Percentiles rank a stretch among this genome's conserved stretches.
Evolutionary conservation across 1,284 basidiomycete genomes (phyloP).

Genomic region (Tilletiopsis washingtonensis): DNA sequence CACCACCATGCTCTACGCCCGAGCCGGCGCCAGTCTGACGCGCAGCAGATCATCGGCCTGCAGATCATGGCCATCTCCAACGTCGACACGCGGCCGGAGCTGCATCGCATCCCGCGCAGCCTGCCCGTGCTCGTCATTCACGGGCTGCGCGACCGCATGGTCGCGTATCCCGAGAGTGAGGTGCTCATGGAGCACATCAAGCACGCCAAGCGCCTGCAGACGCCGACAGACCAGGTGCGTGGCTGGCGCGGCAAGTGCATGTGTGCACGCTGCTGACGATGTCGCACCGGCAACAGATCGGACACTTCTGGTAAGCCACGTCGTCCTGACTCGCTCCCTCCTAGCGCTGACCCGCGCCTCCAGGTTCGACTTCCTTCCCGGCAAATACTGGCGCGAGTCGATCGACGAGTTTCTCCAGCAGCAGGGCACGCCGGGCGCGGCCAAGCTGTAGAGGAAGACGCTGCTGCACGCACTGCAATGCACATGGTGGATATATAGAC

Average conservation of each 20-base stretch:
- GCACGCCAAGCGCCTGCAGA: constrained; percentile 19
- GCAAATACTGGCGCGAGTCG: constrained; percentile 13
- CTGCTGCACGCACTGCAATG: too few relatives aligned
- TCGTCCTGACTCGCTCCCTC: neutral
- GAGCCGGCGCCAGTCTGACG: too few relatives aligned
- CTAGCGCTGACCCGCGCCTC: neutral
- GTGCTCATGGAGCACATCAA: constrained; percentile 16
- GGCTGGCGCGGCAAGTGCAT: constrained; percentile 11
- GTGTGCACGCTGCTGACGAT: too few relatives aligned
- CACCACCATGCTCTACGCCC: too few relatives aligned
- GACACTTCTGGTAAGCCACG: neutral
- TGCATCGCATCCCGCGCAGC: constrained; percentile 47
- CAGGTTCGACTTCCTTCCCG: constrained; percentile 34
- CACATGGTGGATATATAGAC: too few relatives aligned
- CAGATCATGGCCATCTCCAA: constrained; percentile 31
- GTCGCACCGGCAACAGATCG: neutral
- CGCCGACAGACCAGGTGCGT: constrained; percentile 13
- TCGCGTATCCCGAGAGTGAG: constrained; percentile 26
- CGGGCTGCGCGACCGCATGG: constrained; percentile 37
- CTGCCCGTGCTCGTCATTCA: constrained; percentile 27
- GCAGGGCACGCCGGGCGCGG: neutral
- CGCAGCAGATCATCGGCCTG: constrained; percentile 20
- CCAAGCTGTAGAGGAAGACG: too few relatives aligned
- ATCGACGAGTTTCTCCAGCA: constrained; percentile 22
- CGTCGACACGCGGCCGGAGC: constrained; percentile 12